Percentiles rank a stretch among this genome's conserved stretches.
Evolutionary conservation across 225 moss, liverwort and hornwort genomes (phyloP).

Genomic region (Sphagnum contortum): DNA sequence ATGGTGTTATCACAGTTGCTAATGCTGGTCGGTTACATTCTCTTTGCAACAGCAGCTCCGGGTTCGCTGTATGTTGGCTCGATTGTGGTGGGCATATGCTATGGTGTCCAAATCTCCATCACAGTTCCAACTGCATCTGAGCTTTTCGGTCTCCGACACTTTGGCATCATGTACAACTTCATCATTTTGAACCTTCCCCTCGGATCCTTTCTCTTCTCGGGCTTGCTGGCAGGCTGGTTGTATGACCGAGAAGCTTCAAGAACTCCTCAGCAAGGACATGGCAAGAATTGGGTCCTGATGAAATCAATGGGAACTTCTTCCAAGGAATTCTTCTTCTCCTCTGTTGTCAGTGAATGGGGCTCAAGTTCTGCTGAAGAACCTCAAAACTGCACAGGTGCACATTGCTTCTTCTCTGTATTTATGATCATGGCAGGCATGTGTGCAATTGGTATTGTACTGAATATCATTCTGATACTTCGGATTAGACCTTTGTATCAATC

Average conservation of each 20-base stretch:
- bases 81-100: conserved; percentile 4
- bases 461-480: conserved; percentile 31
- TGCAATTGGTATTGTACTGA: conserved; percentile 32
- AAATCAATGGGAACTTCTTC: not conserved
- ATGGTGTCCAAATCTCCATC: conserved; percentile 5
- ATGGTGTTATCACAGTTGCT: conserved; percentile 6
- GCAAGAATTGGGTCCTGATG: not conserved
- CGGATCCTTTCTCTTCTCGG: conserved; percentile 12
- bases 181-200: conserved; percentile 6
- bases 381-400: conserved; percentile 37
- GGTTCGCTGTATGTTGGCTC: conserved; percentile 11
- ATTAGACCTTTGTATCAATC: conserved; percentile 44
- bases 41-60: conserved; percentile 8
- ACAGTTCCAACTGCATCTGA: conserved; percentile 10
- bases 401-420: conserved; percentile 51
- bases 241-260: conserved; percentile 7
- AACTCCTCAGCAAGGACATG: no score
- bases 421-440: conserved; percentile 50
- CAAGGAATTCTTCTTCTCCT: no score
- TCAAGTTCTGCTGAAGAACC: not conserved
- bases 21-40: conserved; percentile 4
- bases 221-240: conserved; percentile 5
- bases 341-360: not conserved
- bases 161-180: conserved; percentile 14
- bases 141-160: conserved; percentile 8